Base-by-base conservation (phyloP, 2,329 filamentous ascomycete species). In the Alternaria arbusti region DNA sequence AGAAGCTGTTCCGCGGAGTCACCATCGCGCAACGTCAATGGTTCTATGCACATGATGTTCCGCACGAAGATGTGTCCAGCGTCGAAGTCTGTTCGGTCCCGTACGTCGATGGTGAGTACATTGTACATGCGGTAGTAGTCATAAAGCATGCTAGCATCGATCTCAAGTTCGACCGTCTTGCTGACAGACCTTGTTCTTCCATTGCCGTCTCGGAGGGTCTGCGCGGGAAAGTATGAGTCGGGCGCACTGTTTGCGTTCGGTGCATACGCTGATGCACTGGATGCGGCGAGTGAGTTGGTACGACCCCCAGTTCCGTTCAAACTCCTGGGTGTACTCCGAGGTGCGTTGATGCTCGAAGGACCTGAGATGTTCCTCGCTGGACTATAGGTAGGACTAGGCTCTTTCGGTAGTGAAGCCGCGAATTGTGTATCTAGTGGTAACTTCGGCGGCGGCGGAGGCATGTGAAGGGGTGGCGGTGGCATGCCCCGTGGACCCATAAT, bases 21-120 rank as follows among this genome's bases (percentile, higher is more conserved):
- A 30, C 88, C 90, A 47, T 90, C 87, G 58, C 92, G 88, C 51
- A 93, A 79, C 10, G 90, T 87, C 47, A 96, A 87, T 23, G 94
- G 93, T 73, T 99, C 96, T 64, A 99, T 88, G 78, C 96, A 99
- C 47, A 99, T 93, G 43, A 94, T 92, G 6, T 88, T 90, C 59
- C 90, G 90, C 6, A 91, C 89, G 83, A 91, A 91, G 67, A 99
- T 94, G 76, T 99, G 96, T 0, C 96, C 96, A 51, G 90, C 86
- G 70, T 98, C 93, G 75, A 92, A 99, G 9, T 91, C 88, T 57
- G 91, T 88, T 25, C 96, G 89, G 59, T 87, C 84, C 43, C 96
- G 90, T 45, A 97, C 89, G 78, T 99, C 96, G 68, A 99, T 93
- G 23, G 98, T 79, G 12, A 99, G 82, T 23, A 97, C 85, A 64